Conservation (phyloP, 768 basidiomycete species). For the Ramaria sp. region DNA sequence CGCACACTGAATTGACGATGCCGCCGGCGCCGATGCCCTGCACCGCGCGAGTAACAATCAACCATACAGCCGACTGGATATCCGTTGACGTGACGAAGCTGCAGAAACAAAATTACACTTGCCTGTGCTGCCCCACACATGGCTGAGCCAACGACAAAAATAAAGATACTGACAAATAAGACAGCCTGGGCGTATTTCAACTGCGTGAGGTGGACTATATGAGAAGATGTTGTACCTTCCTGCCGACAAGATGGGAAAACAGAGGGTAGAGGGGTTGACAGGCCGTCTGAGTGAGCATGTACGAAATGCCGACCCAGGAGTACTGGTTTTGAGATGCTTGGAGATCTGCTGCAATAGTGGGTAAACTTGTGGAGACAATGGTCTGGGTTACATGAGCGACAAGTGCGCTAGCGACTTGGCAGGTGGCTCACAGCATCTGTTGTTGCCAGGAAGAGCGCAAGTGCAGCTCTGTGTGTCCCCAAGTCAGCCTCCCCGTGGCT, state of each 20-base stretch:
- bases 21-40: constrained; percentile 84
- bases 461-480: constrained; percentile 46
- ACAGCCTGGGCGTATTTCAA: constrained; percentile 36
- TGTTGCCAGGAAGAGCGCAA: constrained; percentile 77
- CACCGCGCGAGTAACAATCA: constrained; percentile 53
- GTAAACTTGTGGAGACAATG: constrained; percentile 76
- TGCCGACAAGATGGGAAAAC: constrained; percentile 68
- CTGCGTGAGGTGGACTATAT: background rate
- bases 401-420: constrained; percentile 5
- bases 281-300: constrained; percentile 80
- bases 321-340: constrained; percentile 61
- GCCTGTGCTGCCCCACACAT: constrained; percentile 72
- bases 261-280: constrained; percentile 77
- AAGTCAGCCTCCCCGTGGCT: background rate
- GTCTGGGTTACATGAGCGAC: constrained; percentile 25
- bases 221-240: constrained; percentile 43
- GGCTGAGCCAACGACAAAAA: constrained; percentile 71
- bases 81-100: constrained; percentile 13
- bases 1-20: constrained; percentile 60
- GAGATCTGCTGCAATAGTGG: constrained; percentile 67
- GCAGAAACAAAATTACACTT: constrained; percentile 13
- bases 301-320: constrained; percentile 79
- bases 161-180: constrained; percentile 58
- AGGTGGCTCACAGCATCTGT: constrained; percentile 60
- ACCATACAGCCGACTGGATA: constrained; percentile 36